A percentile compares a stretch with the other conserved stretches of the same genome.
phyloP scores from a whole-genome alignment of 495 filamentous ascomycete genomes.

The Talaromyces nanjingensis region DNA sequence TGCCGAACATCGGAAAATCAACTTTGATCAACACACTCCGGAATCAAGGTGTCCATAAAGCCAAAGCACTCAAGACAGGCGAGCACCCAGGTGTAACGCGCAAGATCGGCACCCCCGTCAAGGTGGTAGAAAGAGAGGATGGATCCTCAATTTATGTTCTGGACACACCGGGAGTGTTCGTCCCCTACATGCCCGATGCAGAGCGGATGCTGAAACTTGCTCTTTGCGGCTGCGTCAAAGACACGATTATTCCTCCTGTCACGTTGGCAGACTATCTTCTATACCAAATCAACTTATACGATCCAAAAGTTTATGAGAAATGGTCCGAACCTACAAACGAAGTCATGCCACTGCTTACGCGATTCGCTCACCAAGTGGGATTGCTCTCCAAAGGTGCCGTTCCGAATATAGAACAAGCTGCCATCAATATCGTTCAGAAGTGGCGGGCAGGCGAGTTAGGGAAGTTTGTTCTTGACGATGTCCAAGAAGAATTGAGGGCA shows the following conservation, averaged over 20 bases:
- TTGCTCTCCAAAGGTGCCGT: slow-evolving; percentile 67
- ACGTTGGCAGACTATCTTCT: slow-evolving; percentile 85
- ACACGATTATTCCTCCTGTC: slow-evolving; percentile 66
- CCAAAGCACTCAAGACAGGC: slow-evolving; percentile 77
- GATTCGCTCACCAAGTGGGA: slow-evolving; percentile 64
- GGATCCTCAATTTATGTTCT: slow-evolving; percentile 56
- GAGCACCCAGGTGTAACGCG: slow-evolving; percentile 84
- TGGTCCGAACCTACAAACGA: slow-evolving; percentile 79
- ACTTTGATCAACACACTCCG: slow-evolving; percentile 85
- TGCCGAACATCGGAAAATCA: slow-evolving; percentile 93
- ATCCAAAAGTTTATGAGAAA: slow-evolving; percentile 51
- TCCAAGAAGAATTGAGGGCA: slow-evolving; percentile 49
- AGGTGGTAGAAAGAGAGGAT: slow-evolving; percentile 57
- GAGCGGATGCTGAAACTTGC: slow-evolving; percentile 91
- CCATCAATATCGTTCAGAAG: slow-evolving; percentile 75
- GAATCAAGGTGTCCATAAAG: slow-evolving; percentile 54
- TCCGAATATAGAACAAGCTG: slow-evolving; percentile 64
- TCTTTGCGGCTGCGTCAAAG: slow-evolving; percentile 84
- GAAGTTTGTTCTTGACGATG: slow-evolving; percentile 71
- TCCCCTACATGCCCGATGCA: slow-evolving; percentile 78
- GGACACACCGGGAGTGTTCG: slow-evolving; percentile 81
- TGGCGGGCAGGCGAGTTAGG: slow-evolving; percentile 77
- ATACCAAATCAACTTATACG: slow-evolving; percentile 66
- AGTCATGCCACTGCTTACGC: slow-evolving; percentile 57
- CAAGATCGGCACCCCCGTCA: slow-evolving; percentile 75